phyloP scores from a whole-genome alignment of 2,329 filamentous ascomycete genomes.

The Alternaria ethzedia region DNA sequence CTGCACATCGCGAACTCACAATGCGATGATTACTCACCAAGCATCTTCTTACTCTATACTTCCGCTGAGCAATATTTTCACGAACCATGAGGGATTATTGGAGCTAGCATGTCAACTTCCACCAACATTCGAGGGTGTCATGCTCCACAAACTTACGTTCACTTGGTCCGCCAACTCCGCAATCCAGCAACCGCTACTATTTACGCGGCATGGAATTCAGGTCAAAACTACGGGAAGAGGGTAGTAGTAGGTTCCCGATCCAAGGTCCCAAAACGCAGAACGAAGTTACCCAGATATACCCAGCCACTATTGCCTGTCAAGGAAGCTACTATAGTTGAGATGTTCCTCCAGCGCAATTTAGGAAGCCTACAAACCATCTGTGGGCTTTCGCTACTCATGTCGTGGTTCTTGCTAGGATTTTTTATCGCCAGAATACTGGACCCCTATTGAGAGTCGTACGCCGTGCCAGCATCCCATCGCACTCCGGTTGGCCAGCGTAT shows the following conservation, averaged over 20 bases:
- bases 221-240: neutral
- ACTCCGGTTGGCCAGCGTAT: neutral
- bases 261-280: neutral
- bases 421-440: neutral
- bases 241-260: neutral
- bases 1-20: neutral
- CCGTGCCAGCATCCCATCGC: fast-evolving
- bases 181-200: neutral
- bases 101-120: neutral
- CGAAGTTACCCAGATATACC: neutral
- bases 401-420: neutral
- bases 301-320: neutral
- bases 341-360: neutral
- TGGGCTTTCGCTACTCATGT: neutral
- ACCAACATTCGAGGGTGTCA: neutral
- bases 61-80: neutral
- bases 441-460: neutral
- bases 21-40: neutral
- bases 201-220: neutral
- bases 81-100: neutral
- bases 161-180: neutral
- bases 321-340: neutral
- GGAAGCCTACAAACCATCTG: neutral
- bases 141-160: neutral
- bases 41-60: neutral